Base-by-base conservation (phyloP, 495 filamentous ascomycete genomes). In the Aspergillus biplanus region DNA sequence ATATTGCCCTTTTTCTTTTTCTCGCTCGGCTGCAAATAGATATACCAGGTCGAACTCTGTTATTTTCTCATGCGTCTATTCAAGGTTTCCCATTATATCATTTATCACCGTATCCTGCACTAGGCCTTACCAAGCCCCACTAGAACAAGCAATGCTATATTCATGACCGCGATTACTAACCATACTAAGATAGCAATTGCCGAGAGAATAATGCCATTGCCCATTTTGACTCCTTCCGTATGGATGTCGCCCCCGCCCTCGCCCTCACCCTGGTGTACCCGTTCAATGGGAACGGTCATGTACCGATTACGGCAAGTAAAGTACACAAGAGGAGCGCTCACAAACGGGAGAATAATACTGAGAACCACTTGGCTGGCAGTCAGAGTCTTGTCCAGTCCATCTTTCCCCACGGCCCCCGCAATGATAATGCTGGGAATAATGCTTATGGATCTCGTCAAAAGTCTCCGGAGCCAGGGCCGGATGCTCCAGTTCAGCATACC, bases 341-440 rank as follows among this genome's bases (percentile, higher is more conserved):
- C 86, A 69, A 96, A 92, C 0, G 92, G 92, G 37, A 97, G 75
- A 33, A 92, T 89, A 5, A 93, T 83, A 64, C 89, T 92, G 46
- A 97, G 75, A 2, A 87, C 91, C 57, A 96, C 92, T 72, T 97
- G 92, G 16, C 80, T 87, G 4, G 83, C 92, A 56, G 87, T 92
- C 39, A 96, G 75, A 4, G 92, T 89, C n/a, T 81, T 83, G 44
- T 87, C 81, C 21, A 97, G 79, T 0, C 91, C 91, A 7, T 87
- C 75, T 52, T 82, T 79, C 0, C 92, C 92, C 18, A 90, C 86
- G 2, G 91, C 90, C 0, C 83, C 91, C 15, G 91, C 91, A 59
- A 95, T 89, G 69, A 93, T 89, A 70, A 95, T 92, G 65, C 84
- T 87, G 0, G 91, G 91, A 9, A 88, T 88, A 73, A 95, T 92